Evolutionary conservation across 768 basidiomycete genomes (phyloP), one percentile per base, ranked within the genome.

Genomic region (Macrocybe gigantea): DNA sequence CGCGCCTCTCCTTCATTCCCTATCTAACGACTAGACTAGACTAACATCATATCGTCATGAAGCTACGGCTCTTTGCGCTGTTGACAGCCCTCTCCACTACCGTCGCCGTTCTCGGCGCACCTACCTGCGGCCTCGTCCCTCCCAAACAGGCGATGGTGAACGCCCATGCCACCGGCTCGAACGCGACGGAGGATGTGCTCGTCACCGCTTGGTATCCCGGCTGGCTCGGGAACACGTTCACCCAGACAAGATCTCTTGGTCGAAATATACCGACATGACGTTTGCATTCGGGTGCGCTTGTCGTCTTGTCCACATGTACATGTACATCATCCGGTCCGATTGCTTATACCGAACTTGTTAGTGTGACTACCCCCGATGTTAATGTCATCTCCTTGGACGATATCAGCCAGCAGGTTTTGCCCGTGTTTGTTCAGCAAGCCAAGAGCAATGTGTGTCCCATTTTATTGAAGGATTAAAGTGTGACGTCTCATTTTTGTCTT

Each of bases 121-220:
- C 64, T 4, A 53, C 44, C 15, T 72, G 70, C 56, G 60, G 64
- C 42, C 60, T 69, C 42, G 59, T 63, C 34, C 64, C 66, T 9
- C 68, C 63, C 5, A 57, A 44, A 49, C 47, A 49, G 29, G 46
- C 38, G 35, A 33, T 29, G 9, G 46, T 38, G 14, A 14, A 34
- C 29, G 39, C 34, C 9, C 29, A 45, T 11, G 34, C 52, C 15
- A 38, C 47, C 13, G 47, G 41, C 29, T 45, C 40, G 36, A 39
- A 47, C 29, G 41, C 58, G 5, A 44, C 51, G 9, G 60, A 56
- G 4, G 65, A 67, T 32, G 66, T 71, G n/a, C 53, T 82, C 12
- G 71, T 77, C 3, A 64, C 76, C 32, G 73, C 74, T 1, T 83
- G 79, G 79, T 80, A 74, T 53, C 68, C 81, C 12, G 72, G 70